A percentile compares a stretch with the other conserved stretches of the same genome.
Conservation (phyloP, 495 filamentous ascomycete species). For the Talaromyces ruber region DNA sequence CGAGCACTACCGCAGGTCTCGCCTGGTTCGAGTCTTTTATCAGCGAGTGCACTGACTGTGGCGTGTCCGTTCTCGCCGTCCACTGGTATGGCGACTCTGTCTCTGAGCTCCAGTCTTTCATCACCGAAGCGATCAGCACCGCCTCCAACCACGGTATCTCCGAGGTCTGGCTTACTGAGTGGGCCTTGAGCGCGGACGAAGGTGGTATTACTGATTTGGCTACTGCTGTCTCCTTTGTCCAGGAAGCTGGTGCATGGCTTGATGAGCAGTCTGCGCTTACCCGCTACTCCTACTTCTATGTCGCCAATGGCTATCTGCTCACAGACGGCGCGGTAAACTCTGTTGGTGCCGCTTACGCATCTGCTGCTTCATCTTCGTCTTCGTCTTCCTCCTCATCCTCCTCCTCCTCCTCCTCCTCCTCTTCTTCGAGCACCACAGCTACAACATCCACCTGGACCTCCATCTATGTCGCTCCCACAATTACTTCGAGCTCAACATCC, state of each 20-base stretch:
- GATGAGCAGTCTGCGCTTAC: slow-evolving; percentile 56
- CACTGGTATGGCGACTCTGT: slow-evolving; percentile 58
- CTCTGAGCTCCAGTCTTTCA: slow-evolving; percentile 46
- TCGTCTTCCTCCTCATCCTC: background rate
- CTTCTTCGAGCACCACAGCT: background rate
- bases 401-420: background rate
- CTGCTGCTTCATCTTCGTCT: background rate
- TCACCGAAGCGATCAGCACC: slow-evolving; percentile 41
- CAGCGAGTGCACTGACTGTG: slow-evolving; percentile 46
- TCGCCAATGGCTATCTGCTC: slow-evolving; percentile 12
- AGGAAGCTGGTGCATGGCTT: slow-evolving; percentile 51
- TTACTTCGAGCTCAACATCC: background rate
- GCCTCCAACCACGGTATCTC: slow-evolving; percentile 35
- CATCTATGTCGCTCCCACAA: background rate
- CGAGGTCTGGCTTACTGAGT: slow-evolving; percentile 77
- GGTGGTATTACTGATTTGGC: slow-evolving; percentile 29
- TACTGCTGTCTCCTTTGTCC: slow-evolving; percentile 45
- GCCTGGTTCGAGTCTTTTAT: slow-evolving; percentile 56
- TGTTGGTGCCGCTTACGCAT: slow-evolving; percentile 6
- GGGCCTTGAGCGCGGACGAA: slow-evolving; percentile 19
- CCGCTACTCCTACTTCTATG: slow-evolving; percentile 79
- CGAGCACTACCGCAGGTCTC: slow-evolving; percentile 38
- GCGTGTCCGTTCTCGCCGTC: slow-evolving; percentile 54
- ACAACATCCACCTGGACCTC: background rate
- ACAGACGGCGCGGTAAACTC: slow-evolving; percentile 3